These are phyloP conservation scores for Tagetes patula DNA, from an alignment of 129 eudicot genomes.

Conservation along the genomic window DNA sequence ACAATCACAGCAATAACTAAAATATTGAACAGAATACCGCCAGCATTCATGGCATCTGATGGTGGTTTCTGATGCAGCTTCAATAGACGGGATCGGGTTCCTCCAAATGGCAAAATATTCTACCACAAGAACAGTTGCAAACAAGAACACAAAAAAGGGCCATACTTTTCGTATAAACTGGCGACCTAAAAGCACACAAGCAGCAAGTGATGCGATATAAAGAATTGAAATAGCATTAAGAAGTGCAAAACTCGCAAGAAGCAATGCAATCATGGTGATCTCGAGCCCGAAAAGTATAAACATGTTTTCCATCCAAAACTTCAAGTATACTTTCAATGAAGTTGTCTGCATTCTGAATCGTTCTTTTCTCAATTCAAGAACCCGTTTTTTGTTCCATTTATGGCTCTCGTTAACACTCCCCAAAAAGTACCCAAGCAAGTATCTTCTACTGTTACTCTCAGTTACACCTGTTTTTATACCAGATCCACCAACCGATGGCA, in stretches of 20 bases:
- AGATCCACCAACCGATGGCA: conserved; percentile 25
- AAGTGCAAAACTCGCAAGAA: conserved; percentile 49
- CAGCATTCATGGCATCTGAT: conserved; percentile 53
- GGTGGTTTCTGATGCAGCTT: conserved; percentile 32
- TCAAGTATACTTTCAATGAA: conserved; percentile 43
- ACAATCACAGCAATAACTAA: conserved; percentile 44
- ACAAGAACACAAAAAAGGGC: conserved; percentile 50
- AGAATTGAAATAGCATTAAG: conserved; percentile 41
- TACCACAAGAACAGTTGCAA: conserved; percentile 41
- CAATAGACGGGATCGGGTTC: conserved; percentile 27
- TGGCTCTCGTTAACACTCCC: conserved; percentile 41
- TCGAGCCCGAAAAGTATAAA: conserved; percentile 58
- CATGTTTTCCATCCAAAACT: conserved; percentile 53
- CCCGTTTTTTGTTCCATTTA: conserved; percentile 49
- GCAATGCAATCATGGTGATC: conserved; percentile 51
- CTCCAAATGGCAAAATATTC: conserved; percentile 56
- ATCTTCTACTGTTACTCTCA: conserved; percentile 30
- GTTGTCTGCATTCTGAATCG: conserved; percentile 53
- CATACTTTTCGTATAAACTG: conserved; percentile 47
- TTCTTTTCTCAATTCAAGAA: conserved; percentile 45
- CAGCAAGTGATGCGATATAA: conserved; percentile 52
- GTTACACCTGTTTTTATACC: conserved; percentile 21
- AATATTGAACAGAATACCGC: conserved; percentile 33
- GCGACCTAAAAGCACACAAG: conserved; percentile 49
- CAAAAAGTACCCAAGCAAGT: conserved; percentile 29